A percentile compares a stretch with the other conserved stretches of the same genome.
phyloP scores from a whole-genome alignment of 768 basidiomycete genomes.

The Panaeolus cyanescens region DNA sequence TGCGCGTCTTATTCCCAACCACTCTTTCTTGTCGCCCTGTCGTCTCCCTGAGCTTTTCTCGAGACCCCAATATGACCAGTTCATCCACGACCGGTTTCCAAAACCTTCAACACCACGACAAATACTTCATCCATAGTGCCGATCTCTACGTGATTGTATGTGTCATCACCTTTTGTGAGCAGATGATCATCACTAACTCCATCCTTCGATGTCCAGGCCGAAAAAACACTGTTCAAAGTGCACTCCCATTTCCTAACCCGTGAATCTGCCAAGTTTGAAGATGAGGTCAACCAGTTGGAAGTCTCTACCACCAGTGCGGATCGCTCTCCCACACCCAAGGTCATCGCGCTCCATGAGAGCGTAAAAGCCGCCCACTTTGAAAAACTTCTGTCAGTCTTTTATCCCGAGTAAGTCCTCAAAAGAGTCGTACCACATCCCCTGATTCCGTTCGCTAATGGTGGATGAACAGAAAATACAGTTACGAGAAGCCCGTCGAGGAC shows the following conservation, averaged over 20 bases:
- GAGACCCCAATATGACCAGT: no score
- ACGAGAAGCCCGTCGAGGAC: not conserved
- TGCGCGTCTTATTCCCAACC: no score
- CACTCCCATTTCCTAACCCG: not conserved
- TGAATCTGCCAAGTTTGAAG: not conserved
- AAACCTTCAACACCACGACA: not conserved
- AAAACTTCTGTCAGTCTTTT: constrained; percentile 7
- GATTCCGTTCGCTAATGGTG: no score
- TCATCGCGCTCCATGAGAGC: not conserved
- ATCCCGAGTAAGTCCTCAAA: not conserved
- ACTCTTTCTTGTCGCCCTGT: no score
- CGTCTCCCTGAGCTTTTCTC: no score
- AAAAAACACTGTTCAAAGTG: not conserved
- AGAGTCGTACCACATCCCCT: not conserved
- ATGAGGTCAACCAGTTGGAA: not conserved
- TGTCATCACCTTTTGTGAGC: not conserved
- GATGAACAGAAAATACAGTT: not conserved
- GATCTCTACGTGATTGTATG: not conserved
- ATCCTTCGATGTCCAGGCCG: not conserved
- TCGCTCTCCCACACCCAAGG: not conserved
- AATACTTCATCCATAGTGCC: not conserved
- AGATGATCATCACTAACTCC: no score
- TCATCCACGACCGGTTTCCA: no score
- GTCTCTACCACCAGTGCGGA: not conserved
- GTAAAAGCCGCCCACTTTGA: constrained; percentile 1